Conservation (phyloP, 345 rosid species). For the Syzygium jambos region DNA sequence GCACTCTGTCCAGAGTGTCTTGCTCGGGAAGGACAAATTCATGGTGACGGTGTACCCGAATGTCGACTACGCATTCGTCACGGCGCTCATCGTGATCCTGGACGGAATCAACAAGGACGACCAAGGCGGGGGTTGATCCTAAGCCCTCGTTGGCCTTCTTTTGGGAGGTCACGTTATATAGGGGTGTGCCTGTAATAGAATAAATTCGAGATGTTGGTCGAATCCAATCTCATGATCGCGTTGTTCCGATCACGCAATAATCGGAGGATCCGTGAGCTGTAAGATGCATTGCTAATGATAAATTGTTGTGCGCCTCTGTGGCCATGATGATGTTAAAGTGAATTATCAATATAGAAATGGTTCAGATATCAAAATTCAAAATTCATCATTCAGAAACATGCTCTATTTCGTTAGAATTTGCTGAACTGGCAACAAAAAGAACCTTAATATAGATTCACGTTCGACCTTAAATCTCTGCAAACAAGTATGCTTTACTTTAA, state of each 20-base stretch:
- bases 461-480: background rate
- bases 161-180: background rate
- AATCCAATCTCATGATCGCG: background rate
- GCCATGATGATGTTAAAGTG: background rate
- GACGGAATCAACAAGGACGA: slow-evolving; percentile 35
- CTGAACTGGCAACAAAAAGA: background rate
- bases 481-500: background rate
- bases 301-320: background rate
- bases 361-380: background rate
- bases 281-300: background rate
- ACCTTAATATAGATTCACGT: background rate
- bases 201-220: background rate
- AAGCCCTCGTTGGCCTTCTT: background rate
- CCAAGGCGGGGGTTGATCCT: background rate
- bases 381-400: background rate
- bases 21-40: slow-evolving; percentile 31
- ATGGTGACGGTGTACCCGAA: slow-evolving; percentile 32
- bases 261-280: background rate
- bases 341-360: background rate
- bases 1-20: slow-evolving; percentile 19
- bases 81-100: slow-evolving; percentile 35
- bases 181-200: background rate
- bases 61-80: slow-evolving; percentile 18
- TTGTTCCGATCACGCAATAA: background rate
- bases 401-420: background rate